Conservation (phyloP, 139 green algal species). For the Yamagishiella unicocca region DNA sequence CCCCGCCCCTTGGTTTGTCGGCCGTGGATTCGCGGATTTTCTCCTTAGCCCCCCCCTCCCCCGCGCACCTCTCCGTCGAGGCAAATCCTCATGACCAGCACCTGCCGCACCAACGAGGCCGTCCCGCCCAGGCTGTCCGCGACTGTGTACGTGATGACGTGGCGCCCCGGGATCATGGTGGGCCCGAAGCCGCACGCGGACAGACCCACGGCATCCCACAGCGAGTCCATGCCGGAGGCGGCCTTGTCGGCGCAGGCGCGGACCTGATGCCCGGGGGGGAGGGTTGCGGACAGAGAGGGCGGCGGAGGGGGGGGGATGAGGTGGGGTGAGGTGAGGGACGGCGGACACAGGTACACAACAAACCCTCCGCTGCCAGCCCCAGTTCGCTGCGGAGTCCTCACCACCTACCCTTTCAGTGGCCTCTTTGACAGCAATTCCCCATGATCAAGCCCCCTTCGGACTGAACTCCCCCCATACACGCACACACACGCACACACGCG, state of each 20-base stretch:
- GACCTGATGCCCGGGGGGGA: background rate
- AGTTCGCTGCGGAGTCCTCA: no score
- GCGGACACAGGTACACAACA: background rate
- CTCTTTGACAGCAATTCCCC: no score
- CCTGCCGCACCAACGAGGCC: background rate
- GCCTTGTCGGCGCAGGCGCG: constrained; percentile 5
- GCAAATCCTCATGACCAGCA: constrained; percentile 32
- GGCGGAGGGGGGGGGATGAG: no score
- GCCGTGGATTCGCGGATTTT: no score
- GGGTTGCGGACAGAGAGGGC: no score
- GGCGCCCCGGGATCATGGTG: background rate
- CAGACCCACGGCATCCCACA: constrained; percentile 36
- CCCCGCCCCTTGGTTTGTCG: background rate
- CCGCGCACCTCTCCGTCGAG: constrained; percentile 1
- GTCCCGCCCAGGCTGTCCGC: constrained; percentile 18
- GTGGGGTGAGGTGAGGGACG: background rate
- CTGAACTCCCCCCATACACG: no score
- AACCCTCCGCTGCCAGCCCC: no score
- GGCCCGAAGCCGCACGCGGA: constrained; percentile 6
- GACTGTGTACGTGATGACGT: constrained; percentile 37
- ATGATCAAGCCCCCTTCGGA: no score
- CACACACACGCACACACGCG: no score
- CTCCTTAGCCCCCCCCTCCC: background rate
- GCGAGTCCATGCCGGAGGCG: background rate
- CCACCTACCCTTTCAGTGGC: no score